Percentiles rank a stretch among this genome's conserved stretches.
These are phyloP conservation scores for Crithidia acanthocephali DNA, from an alignment of 208 protist genomes.

Conservation along the genomic window DNA sequence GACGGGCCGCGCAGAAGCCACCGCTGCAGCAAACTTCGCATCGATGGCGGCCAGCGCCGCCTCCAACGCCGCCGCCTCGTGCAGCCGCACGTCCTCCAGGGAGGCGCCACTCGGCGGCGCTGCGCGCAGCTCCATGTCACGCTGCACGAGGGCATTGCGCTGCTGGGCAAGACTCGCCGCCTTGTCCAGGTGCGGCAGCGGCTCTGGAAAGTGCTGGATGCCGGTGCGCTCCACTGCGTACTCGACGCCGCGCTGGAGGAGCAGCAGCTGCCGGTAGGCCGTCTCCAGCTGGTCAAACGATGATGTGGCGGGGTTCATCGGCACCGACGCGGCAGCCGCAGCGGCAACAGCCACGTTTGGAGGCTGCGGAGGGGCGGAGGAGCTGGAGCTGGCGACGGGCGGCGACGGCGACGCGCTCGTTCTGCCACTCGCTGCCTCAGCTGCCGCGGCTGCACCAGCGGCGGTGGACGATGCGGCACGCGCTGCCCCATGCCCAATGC, in stretches of 20 bases:
- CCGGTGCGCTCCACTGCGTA: slow-evolving; percentile 25
- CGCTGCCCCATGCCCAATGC: neutral
- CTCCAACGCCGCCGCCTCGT: slow-evolving; percentile 29
- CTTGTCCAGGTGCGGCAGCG: slow-evolving; percentile 55
- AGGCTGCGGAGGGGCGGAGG: neutral
- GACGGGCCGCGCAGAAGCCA: slow-evolving; percentile 41
- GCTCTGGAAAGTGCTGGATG: slow-evolving; percentile 21
- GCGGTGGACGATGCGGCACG: neutral
- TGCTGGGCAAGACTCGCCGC: slow-evolving; percentile 31
- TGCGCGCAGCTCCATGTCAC: slow-evolving; percentile 45
- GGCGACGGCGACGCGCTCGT: slow-evolving; percentile 9
- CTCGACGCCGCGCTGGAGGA: slow-evolving; percentile 27
- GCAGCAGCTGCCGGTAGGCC: slow-evolving; percentile 32
- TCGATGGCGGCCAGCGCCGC: slow-evolving; percentile 31
- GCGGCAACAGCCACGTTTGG: neutral
- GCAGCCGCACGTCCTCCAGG: slow-evolving; percentile 39
- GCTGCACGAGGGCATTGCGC: slow-evolving; percentile 43
- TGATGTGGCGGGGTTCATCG: neutral
- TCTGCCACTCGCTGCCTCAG: neutral
- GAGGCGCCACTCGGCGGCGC: slow-evolving; percentile 24
- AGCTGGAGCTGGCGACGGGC: neutral
- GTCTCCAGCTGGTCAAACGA: slow-evolving; percentile 37
- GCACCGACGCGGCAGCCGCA: neutral
- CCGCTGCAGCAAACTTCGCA: slow-evolving; percentile 37
- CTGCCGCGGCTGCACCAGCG: neutral